phyloP scores from a whole-genome alignment of 163 green algal genomes.

The Volvox carteri region DNA sequence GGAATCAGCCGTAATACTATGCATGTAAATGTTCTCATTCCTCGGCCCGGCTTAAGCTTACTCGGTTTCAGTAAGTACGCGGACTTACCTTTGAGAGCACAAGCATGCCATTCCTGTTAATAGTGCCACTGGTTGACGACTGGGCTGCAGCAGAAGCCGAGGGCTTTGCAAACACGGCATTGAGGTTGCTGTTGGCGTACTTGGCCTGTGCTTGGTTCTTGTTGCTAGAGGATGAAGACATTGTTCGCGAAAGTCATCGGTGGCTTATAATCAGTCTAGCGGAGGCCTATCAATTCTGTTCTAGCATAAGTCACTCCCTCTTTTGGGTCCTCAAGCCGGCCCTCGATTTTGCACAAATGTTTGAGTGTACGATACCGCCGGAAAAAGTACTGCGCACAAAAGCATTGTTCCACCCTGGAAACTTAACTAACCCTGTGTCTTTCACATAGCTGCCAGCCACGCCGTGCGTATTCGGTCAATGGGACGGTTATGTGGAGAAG shows the following conservation, averaged over 20 bases:
- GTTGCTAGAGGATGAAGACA: conserved; percentile 28
- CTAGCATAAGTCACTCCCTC: neutral
- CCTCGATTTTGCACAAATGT: neutral
- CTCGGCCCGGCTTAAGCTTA: neutral
- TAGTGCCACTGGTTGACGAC: conserved; percentile 48
- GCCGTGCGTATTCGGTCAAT: too few species aligned
- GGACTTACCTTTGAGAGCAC: conserved; percentile 67
- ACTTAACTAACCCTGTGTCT: too few species aligned
- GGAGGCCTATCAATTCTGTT: neutral
- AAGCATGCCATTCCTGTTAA: conserved; percentile 70
- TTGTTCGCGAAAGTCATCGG: conserved; percentile 43
- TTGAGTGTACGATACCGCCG: neutral
- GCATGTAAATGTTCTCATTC: too few species aligned
- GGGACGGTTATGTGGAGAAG: too few species aligned
- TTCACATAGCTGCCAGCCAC: too few species aligned
- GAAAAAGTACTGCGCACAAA: conserved; percentile 2
- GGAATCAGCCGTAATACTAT: too few species aligned
- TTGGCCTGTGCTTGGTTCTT: conserved; percentile 59
- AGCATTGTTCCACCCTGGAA: neutral
- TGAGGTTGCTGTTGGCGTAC: conserved; percentile 77
- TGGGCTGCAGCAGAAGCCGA: conserved; percentile 16
- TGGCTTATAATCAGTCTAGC: conserved; percentile 26
- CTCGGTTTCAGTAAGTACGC: neutral
- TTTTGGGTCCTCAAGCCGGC: too few species aligned
- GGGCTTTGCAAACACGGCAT: conserved; percentile 65